Evolutionary conservation across 768 basidiomycete species (phyloP).

Genomic region (Auricularia heimuer): DNA sequence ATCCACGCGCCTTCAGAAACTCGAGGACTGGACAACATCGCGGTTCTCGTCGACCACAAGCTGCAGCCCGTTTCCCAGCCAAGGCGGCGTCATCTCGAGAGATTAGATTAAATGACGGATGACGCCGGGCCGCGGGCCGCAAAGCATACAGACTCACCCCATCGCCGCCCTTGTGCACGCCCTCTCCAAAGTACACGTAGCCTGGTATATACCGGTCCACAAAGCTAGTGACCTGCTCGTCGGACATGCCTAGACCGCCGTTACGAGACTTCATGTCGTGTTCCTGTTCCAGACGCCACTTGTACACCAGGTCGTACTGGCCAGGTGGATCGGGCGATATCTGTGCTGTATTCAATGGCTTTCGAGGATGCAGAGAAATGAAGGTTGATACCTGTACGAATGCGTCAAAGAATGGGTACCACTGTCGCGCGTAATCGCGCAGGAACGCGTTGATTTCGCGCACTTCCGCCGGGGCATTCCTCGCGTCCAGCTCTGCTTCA

Average conservation of each 20-base stretch:
- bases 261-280: conserved; percentile 77
- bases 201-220: conserved; percentile 91
- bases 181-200: conserved; percentile 76
- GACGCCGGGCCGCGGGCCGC: too few relatives aligned
- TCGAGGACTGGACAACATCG: conserved; percentile 30
- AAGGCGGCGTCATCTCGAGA: conserved; percentile 20
- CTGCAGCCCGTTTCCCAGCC: conserved; percentile 42
- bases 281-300: conserved; percentile 87
- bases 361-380: too few relatives aligned
- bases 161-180: conserved; percentile 30
- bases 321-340: conserved; percentile 14
- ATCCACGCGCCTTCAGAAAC: conserved; percentile 26
- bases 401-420: conserved; percentile 65
- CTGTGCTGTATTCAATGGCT: conserved; percentile 19
- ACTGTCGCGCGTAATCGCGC: conserved; percentile 38
- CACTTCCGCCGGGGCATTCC: conserved; percentile 5
- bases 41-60: conserved; percentile 48
- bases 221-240: conserved; percentile 71
- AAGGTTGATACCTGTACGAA: conserved; percentile 56
- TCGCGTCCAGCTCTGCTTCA: conserved; percentile 35
- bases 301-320: conserved; percentile 51
- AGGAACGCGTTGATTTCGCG: conserved; percentile 32
- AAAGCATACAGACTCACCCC: too few relatives aligned
- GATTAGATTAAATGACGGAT: too few relatives aligned
- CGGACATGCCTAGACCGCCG: conserved; percentile 83